Base-by-base conservation (phyloP, 495 filamentous ascomycete species). In the Daldinia caldariorum region DNA sequence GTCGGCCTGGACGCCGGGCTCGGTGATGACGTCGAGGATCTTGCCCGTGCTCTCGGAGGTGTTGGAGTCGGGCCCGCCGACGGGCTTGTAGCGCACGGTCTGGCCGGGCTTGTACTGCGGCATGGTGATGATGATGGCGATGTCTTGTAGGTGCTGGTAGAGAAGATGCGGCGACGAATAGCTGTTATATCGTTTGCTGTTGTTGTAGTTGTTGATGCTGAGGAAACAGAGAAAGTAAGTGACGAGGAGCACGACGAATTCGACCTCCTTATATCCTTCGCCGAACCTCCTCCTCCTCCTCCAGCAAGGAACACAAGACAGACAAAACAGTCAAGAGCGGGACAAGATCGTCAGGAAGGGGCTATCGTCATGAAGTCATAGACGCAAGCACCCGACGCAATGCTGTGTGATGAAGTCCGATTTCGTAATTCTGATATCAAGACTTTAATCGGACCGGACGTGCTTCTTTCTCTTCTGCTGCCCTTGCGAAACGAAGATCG, bases 61-160 rank as follows among this genome's bases (percentile, higher is more conserved):
- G 58, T 79, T 75, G 32, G 78, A 79, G 41, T 78, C 73, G 16
- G 75, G 81, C 5, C 81, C 79, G 53, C 79, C 79, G 35, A 81
- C 77, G 34, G 79, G 79, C 78, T 81, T 80, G 71, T 81, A 81
- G 39, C 79, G 78, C 29, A 81, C 79, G 32, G 67, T 51, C 18
- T 81, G 66, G 29, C 79, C 79, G 8, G n/a, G 45, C 26, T 58
- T 64, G 69, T 74, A 78, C 39, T 67, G 70, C 0, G 72, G 63
- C 62, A 71, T 71, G 26, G 26, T 3, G 26, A 3, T 1, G 26
- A 3, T 3, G 26, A 41, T 41, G 45, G 20, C 5, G 7, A 61
- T 16, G 32, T 66, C 45, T 18, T 7, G 10, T 0, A 54, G 22
- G 41, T 59, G 55, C 22, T 51, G 56, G 5, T 18, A 22, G 7